Percentiles rank a stretch among this genome's conserved stretches.
Evolutionary conservation across 768 basidiomycete genomes (phyloP).

Genomic region (Boletus insuetus): DNA sequence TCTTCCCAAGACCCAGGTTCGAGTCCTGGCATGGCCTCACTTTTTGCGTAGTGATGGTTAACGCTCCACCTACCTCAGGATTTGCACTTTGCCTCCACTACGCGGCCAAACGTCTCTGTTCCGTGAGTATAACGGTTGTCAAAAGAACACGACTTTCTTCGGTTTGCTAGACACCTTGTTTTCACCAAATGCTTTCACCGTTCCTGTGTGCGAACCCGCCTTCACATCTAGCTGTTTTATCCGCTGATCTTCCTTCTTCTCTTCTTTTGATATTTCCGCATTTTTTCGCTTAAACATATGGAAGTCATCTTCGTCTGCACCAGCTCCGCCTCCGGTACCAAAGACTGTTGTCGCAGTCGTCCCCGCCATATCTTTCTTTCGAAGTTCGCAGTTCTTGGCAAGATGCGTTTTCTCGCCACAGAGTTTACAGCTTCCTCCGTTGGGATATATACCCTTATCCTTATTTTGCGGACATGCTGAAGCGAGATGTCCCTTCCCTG

Average conservation of each 20-base stretch:
- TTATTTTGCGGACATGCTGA: conserved; percentile 80
- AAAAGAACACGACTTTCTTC: conserved; percentile 53
- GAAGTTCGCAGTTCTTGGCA: conserved; percentile 74
- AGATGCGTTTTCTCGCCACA: conserved; percentile 85
- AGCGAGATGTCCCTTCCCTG: conserved; percentile 79
- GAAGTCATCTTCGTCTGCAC: conserved; percentile 96
- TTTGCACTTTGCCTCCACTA: too few relatives aligned
- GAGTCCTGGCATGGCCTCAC: conserved; percentile 28
- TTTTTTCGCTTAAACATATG: conserved; percentile 71
- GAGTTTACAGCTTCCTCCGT: conserved; percentile 87
- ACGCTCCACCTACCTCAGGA: too few relatives aligned
- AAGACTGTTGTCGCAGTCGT: conserved; percentile 21
- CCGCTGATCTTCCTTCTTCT: conserved; percentile 45
- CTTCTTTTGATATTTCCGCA: conserved; percentile 57
- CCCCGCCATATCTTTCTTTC: conserved; percentile 50
- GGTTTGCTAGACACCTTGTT: conserved; percentile 19
- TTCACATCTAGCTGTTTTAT: conserved; percentile 43
- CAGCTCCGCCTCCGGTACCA: conserved; percentile 47
- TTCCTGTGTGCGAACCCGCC: conserved; percentile 43
- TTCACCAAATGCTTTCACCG: conserved; percentile 35
- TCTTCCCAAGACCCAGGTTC: conserved; percentile 33
- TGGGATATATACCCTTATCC: conserved; percentile 80
- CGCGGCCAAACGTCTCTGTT: too few relatives aligned
- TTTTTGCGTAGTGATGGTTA: background rate
- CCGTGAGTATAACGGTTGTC: conserved; percentile 1